Percentiles rank a stretch among this genome's conserved stretches.
These are phyloP conservation scores for Boletus bicolor DNA, from an alignment of 768 basidiomycete species.

Conservation along the genomic window DNA sequence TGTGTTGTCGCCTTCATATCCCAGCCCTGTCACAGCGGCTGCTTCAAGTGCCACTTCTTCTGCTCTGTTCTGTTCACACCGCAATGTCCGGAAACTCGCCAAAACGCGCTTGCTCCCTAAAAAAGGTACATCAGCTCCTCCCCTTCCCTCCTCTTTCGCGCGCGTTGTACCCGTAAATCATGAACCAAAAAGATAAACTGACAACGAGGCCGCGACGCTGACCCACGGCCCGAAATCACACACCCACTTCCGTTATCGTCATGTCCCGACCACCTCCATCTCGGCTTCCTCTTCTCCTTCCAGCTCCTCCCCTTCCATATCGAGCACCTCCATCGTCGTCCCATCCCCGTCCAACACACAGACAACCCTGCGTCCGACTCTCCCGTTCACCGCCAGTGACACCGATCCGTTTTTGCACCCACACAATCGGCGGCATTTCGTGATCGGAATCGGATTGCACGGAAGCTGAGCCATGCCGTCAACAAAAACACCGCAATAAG, in stretches of 20 bases:
- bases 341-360: conserved; percentile 70
- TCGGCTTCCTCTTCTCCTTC: conserved; percentile 38
- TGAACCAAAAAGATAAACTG: conserved; percentile 13
- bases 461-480: conserved; percentile 44
- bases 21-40: conserved; percentile 17
- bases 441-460: conserved; percentile 49
- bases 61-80: conserved; percentile 38
- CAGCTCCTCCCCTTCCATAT: conserved; percentile 65
- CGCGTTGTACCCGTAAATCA: conserved; percentile 18
- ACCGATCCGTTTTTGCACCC: conserved; percentile 51
- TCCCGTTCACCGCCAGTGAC: conserved; percentile 70
- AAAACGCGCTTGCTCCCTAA: conserved; percentile 27
- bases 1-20: conserved; percentile 15
- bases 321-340: conserved; percentile 64
- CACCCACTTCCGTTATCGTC: conserved; percentile 14
- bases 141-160: background rate
- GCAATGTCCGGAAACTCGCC: conserved; percentile 39
- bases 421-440: conserved; percentile 52
- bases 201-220: conserved; percentile 29
- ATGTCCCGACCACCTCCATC: conserved; percentile 26
- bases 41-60: background rate
- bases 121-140: conserved; percentile 34
- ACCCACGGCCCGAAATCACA: conserved; percentile 18
- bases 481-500: conserved; percentile 30
- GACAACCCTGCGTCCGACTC: conserved; percentile 68